Evolutionary conservation across 2,329 filamentous ascomycete genomes (phyloP).

Genomic region (Juglanconis sp.): DNA sequence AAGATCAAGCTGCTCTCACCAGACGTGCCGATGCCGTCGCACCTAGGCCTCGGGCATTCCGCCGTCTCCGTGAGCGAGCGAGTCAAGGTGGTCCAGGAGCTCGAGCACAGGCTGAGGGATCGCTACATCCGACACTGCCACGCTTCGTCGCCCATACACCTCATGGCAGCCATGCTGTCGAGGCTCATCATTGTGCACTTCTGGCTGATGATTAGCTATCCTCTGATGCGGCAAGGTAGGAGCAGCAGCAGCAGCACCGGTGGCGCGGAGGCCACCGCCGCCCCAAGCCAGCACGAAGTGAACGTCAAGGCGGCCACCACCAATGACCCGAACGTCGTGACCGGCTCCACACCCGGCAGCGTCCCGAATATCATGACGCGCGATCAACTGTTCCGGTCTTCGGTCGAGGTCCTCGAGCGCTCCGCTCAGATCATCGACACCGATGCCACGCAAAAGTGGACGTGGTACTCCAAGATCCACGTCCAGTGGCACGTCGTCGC

Average conservation of each 20-base stretch:
- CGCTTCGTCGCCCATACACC: neutral
- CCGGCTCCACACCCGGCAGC: no score
- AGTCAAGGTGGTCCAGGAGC: neutral
- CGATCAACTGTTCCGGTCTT: conserved; percentile 67
- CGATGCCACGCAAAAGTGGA: conserved; percentile 50
- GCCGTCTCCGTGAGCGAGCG: neutral
- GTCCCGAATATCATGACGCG: conserved; percentile 33
- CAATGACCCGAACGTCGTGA: neutral
- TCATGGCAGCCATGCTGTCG: neutral
- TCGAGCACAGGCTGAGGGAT: neutral
- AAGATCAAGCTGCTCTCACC: conserved; percentile 6
- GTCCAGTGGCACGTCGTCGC: conserved; percentile 51
- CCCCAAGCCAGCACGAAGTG: neutral
- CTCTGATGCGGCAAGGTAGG: neutral
- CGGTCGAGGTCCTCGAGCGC: conserved; percentile 69
- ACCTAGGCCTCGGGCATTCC: neutral
- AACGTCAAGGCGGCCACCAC: neutral
- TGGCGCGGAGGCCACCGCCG: no score
- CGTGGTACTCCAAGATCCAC: conserved; percentile 50
- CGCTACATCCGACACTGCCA: conserved; percentile 6
- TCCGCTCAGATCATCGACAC: conserved; percentile 61
- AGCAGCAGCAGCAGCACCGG: neutral
- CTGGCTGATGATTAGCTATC: conserved; percentile 10
- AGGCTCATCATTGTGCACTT: conserved; percentile 10
- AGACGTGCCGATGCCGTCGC: neutral